Evolutionary conservation across 352 stramenopile genomes (phyloP).

Genomic region (Peronospora farinosa): DNA sequence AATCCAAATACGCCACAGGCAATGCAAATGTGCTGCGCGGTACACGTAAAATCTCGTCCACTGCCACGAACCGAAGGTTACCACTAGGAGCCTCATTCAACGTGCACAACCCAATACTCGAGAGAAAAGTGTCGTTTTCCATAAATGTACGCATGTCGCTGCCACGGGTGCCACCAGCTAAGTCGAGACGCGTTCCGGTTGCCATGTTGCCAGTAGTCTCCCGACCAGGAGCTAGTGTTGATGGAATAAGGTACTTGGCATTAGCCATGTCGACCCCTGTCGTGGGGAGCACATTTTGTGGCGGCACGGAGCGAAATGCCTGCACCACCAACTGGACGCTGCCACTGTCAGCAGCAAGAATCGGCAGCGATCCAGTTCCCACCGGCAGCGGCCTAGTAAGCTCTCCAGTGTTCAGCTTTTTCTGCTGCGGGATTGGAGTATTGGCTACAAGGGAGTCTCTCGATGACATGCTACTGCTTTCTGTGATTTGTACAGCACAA

Average conservation of each 20-base stretch:
- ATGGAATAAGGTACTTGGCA: slow-evolving; percentile 70
- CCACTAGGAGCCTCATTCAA: slow-evolving; percentile 26
- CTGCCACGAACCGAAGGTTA: slow-evolving; percentile 45
- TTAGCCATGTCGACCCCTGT: slow-evolving; percentile 68
- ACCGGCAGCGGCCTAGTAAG: background rate
- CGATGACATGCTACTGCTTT: slow-evolving; percentile 39
- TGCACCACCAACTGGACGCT: slow-evolving; percentile 48
- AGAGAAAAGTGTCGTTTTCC: slow-evolving; percentile 63
- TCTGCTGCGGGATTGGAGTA: slow-evolving; percentile 10
- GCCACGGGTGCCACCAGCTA: slow-evolving; percentile 16
- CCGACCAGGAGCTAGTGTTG: slow-evolving; percentile 37
- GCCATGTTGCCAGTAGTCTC: slow-evolving; percentile 23
- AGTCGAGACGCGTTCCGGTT: slow-evolving; percentile 14
- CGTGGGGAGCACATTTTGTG: slow-evolving; percentile 48
- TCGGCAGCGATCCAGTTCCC: slow-evolving; percentile 13
- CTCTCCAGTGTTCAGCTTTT: slow-evolving; percentile 8
- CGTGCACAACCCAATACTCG: slow-evolving; percentile 23
- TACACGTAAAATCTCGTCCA: slow-evolving; percentile 76
- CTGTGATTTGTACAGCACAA: slow-evolving; percentile 41
- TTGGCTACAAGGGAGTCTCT: slow-evolving; percentile 27
- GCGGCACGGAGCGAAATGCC: slow-evolving; percentile 40
- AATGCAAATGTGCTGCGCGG: slow-evolving; percentile 68
- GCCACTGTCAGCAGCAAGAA: slow-evolving; percentile 27
- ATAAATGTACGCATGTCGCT: slow-evolving; percentile 41
- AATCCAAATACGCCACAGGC: slow-evolving; percentile 67